phyloP scores from a whole-genome alignment of 23 red algal species.

The Gracilariopsis chorda region DNA sequence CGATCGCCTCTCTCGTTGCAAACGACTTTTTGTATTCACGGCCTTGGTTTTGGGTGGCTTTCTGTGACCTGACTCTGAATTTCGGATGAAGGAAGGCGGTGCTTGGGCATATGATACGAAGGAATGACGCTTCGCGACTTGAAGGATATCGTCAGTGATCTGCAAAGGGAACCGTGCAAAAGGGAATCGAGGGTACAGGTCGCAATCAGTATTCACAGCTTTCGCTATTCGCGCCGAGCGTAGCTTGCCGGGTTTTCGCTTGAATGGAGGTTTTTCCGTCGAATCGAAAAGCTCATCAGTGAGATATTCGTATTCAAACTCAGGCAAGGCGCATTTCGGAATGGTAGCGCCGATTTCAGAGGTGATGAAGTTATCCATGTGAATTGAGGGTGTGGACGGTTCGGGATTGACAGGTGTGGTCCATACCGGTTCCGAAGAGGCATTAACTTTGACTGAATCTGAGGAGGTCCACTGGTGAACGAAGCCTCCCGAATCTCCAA shows the following conservation, averaged over 20 bases:
- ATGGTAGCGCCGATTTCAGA: constrained; percentile 49
- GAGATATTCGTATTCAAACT: constrained; percentile 42
- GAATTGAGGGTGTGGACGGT: constrained; percentile 49
- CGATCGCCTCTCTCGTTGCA: background rate
- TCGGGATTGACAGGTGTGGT: constrained; percentile 5
- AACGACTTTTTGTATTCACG: background rate
- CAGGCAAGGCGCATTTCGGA: constrained; percentile 53
- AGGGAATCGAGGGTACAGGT: constrained; percentile 24
- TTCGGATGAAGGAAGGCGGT: constrained; percentile 55
- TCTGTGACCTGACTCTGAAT: constrained; percentile 53
- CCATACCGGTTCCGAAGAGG: constrained; percentile 62
- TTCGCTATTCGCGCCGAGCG: background rate
- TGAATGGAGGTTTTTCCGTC: background rate
- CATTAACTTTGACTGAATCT: constrained; percentile 30
- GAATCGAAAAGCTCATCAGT: constrained; percentile 46
- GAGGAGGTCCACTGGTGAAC: constrained; percentile 73
- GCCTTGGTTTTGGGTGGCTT: background rate
- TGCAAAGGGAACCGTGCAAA: constrained; percentile 58
- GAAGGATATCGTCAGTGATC: constrained; percentile 38
- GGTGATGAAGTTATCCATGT: constrained; percentile 9
- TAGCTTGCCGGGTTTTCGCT: background rate
- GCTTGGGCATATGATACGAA: constrained; percentile 51
- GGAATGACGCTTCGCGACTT: background rate
- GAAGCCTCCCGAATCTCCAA: constrained; percentile 71
- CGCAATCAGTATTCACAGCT: background rate